Conservation (phyloP, 306 rosid species). For the Corylus avellana region DNA sequence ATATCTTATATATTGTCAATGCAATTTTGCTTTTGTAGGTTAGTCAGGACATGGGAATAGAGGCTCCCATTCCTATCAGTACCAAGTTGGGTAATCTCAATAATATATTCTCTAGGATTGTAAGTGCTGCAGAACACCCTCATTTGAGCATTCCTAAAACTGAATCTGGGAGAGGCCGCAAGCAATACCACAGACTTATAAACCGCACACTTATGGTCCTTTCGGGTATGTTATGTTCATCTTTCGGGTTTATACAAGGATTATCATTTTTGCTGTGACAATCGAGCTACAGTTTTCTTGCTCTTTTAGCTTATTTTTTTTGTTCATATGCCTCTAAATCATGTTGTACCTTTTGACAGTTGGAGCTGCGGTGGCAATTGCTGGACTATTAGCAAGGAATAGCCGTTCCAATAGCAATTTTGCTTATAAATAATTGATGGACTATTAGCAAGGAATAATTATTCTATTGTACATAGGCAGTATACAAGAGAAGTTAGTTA, state of each 20-base stretch:
- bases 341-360: conserved; percentile 45
- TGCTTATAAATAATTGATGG: conserved; percentile 48
- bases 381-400: conserved; percentile 70
- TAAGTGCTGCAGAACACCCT: conserved; percentile 85
- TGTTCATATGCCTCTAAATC: not conserved
- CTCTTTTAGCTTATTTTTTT: conserved; percentile 13
- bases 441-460: conserved; percentile 77
- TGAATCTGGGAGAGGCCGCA: conserved; percentile 95
- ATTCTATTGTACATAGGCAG: conserved; percentile 37
- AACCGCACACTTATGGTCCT: conserved; percentile 77
- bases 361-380: conserved; percentile 84
- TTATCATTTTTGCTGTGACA: not conserved
- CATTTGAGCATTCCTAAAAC: conserved; percentile 99
- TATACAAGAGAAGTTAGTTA: too few species aligned
- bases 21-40: conserved; percentile 51
- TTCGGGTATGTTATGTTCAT: conserved; percentile 56
- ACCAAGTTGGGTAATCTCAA: conserved; percentile 76
- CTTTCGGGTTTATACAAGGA: too few species aligned
- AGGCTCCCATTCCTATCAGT: conserved; percentile 91
- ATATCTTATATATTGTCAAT: conserved; percentile 9
- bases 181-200: conserved; percentile 65
- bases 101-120: conserved; percentile 62
- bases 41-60: conserved; percentile 98
- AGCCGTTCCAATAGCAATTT: conserved; percentile 41
- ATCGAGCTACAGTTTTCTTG: not conserved